A percentile compares a stretch with the other conserved stretches of the same genome.
Evolutionary conservation across 1,284 basidiomycete species (phyloP).

Genomic region (Cutaneotrichosporon spelunceum): DNA sequence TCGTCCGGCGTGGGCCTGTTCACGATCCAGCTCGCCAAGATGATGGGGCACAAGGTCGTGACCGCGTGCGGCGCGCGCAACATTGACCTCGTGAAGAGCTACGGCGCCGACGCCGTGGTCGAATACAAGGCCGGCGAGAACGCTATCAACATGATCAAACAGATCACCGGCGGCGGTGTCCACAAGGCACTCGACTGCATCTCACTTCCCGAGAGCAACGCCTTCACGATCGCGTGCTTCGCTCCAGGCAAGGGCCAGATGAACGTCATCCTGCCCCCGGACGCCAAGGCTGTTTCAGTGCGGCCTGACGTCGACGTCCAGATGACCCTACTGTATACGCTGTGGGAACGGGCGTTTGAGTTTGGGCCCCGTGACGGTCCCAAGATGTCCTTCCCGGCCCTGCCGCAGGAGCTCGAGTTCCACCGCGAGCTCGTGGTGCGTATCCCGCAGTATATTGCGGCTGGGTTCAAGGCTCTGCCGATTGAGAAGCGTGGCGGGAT

Average conservation of each 20-base stretch:
- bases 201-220: slow-evolving; percentile 32
- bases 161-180: slow-evolving; percentile 39
- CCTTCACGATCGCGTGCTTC: slow-evolving; percentile 33
- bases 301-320: slow-evolving; percentile 33
- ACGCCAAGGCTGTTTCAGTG: slow-evolving; percentile 20
- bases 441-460: slow-evolving; percentile 30
- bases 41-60: slow-evolving; percentile 53
- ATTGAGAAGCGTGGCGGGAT: slow-evolving; percentile 30
- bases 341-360: slow-evolving; percentile 38
- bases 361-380: slow-evolving; percentile 29
- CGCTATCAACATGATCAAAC: slow-evolving; percentile 30
- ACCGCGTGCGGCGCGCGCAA: slow-evolving; percentile 52
- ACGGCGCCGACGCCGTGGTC: slow-evolving; percentile 53
- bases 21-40: slow-evolving; percentile 54
- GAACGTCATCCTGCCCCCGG: slow-evolving; percentile 31
- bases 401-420: slow-evolving; percentile 28
- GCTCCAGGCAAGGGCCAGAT: slow-evolving; percentile 30
- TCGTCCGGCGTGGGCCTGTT: slow-evolving; percentile 54
- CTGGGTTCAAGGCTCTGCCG: slow-evolving; percentile 36
- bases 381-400: slow-evolving; percentile 24
- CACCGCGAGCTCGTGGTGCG: slow-evolving; percentile 26
- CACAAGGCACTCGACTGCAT: slow-evolving; percentile 39
- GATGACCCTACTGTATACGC: slow-evolving; percentile 39
- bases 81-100: slow-evolving; percentile 50
- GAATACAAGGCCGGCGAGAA: slow-evolving; percentile 33